Conservation (phyloP, 2,329 filamentous ascomycete species). For the Diaporthe helianthi region DNA sequence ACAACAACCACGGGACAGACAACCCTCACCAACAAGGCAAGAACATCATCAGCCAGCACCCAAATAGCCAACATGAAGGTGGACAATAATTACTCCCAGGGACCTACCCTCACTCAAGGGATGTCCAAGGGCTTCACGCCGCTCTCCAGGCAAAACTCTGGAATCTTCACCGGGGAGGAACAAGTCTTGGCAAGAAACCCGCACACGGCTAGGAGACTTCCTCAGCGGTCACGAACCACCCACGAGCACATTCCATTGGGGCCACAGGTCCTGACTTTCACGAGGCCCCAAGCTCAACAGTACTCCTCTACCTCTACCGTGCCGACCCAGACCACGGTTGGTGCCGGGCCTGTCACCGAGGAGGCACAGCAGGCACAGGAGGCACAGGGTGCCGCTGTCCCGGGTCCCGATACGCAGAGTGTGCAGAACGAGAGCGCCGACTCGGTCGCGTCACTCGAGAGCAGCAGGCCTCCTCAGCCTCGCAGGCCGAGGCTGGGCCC, state of each 20-base stretch:
- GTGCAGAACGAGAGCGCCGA: slow-evolving; percentile 35
- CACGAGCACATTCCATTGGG: slow-evolving; percentile 33
- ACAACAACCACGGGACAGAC: background rate
- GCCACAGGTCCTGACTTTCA: slow-evolving; percentile 33
- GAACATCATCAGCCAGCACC: background rate
- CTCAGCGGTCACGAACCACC: slow-evolving; percentile 35
- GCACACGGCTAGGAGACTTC: slow-evolving; percentile 30
- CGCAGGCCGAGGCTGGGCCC: slow-evolving; percentile 49
- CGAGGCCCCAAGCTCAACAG: slow-evolving; percentile 25
- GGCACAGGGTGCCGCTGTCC: background rate
- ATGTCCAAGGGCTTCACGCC: slow-evolving; percentile 33
- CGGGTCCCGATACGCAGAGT: slow-evolving; percentile 6
- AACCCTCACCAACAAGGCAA: background rate
- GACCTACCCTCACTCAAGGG: slow-evolving; percentile 24
- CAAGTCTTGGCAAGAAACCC: slow-evolving; percentile 48
- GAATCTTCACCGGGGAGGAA: slow-evolving; percentile 49
- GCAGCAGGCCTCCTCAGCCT: slow-evolving; percentile 33
- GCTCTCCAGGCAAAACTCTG: slow-evolving; percentile 35
- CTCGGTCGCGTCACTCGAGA: slow-evolving; percentile 33
- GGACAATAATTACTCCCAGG: slow-evolving; percentile 29
- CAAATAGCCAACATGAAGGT: slow-evolving; percentile 29
- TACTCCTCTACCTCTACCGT: slow-evolving; percentile 9
- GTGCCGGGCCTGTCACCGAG: background rate
- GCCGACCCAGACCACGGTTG: slow-evolving; percentile 2
- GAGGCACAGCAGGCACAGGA: no score